Conservation (phyloP, 768 basidiomycete species). For the Pulveroboletus sp. region DNA sequence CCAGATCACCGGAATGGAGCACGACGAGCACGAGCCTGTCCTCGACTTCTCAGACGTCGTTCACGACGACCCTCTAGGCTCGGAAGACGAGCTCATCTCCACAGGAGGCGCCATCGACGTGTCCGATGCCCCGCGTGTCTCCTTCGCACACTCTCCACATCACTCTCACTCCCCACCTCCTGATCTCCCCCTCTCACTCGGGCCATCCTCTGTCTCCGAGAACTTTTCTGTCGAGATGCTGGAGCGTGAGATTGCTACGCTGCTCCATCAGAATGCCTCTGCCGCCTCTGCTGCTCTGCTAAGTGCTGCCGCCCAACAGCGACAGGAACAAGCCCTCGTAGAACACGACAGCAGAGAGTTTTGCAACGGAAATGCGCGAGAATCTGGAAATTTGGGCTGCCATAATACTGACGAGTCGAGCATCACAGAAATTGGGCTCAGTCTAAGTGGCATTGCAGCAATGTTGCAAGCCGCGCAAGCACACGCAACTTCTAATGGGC, state of each 20-base stretch:
- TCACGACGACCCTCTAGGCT: constrained; percentile 69
- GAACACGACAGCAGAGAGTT: constrained; percentile 34
- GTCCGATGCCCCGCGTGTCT: constrained; percentile 30
- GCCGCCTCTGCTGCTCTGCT: constrained; percentile 62
- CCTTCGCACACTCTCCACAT: constrained; percentile 19
- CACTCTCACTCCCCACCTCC: constrained; percentile 15
- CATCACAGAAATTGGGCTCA: constrained; percentile 44
- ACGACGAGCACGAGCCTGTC: constrained; percentile 57
- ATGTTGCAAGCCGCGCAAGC: constrained; percentile 76
- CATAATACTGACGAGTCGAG: constrained; percentile 14
- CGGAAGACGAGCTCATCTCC: constrained; percentile 42
- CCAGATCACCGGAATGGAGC: constrained; percentile 33
- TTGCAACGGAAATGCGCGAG: constrained; percentile 15
- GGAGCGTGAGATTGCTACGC: constrained; percentile 70
- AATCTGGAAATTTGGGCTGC: constrained; percentile 6
- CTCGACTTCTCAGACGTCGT: constrained; percentile 82
- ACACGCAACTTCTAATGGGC: constrained; percentile 47
- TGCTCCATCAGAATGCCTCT: constrained; percentile 71
- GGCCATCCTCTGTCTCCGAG: constrained; percentile 38
- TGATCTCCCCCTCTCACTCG: constrained; percentile 36
- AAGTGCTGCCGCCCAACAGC: constrained; percentile 64
- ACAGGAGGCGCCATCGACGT: constrained; percentile 26
- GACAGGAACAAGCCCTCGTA: constrained; percentile 42
- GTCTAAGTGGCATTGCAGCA: constrained; percentile 65
- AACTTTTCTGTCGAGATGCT: constrained; percentile 66